A percentile compares a stretch with the other conserved stretches of the same genome.
Evolutionary conservation across 116 monocot species (phyloP).

Genomic region (Dioscorea cayenensis): DNA sequence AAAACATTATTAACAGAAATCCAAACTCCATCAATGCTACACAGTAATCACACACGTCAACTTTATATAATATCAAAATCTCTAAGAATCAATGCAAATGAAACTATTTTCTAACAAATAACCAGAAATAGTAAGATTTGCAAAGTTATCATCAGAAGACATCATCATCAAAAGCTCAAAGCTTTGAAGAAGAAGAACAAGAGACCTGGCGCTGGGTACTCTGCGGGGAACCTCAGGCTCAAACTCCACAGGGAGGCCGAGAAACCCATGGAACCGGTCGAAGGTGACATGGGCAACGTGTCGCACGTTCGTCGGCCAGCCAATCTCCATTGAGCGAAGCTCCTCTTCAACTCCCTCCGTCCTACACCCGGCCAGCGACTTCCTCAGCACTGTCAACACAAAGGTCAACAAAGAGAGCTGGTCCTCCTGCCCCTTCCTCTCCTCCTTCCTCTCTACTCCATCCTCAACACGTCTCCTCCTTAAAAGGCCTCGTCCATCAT

Average conservation of each 20-base stretch:
- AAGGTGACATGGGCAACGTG: slow-evolving; percentile 73
- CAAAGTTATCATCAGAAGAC: background rate
- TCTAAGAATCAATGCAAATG: background rate
- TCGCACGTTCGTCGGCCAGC: slow-evolving; percentile 50
- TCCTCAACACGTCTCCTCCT: background rate
- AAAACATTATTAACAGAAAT: background rate
- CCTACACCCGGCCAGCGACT: slow-evolving; percentile 25
- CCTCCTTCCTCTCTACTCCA: slow-evolving; percentile 3
- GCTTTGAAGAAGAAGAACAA: background rate
- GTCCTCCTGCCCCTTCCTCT: slow-evolving; percentile 15
- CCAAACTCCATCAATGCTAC: background rate
- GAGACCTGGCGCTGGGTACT: slow-evolving; percentile 70
- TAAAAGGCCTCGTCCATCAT: background rate
- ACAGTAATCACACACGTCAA: background rate
- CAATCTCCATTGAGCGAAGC: slow-evolving; percentile 44
- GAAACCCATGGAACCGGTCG: slow-evolving; percentile 70
- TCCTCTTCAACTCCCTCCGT: slow-evolving; percentile 24
- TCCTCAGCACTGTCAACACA: slow-evolving; percentile 28
- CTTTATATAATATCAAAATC: background rate
- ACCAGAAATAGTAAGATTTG: background rate
- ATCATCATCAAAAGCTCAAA: background rate
- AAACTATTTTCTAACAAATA: background rate
- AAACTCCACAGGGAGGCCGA: slow-evolving; percentile 60
- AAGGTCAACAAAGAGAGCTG: slow-evolving; percentile 31
- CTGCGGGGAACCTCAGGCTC: slow-evolving; percentile 55